Evolutionary conservation across 2,329 filamentous ascomycete species (phyloP), one percentile per base, ranked within the genome.

Genomic region (Macrophomina phaseolina): DNA sequence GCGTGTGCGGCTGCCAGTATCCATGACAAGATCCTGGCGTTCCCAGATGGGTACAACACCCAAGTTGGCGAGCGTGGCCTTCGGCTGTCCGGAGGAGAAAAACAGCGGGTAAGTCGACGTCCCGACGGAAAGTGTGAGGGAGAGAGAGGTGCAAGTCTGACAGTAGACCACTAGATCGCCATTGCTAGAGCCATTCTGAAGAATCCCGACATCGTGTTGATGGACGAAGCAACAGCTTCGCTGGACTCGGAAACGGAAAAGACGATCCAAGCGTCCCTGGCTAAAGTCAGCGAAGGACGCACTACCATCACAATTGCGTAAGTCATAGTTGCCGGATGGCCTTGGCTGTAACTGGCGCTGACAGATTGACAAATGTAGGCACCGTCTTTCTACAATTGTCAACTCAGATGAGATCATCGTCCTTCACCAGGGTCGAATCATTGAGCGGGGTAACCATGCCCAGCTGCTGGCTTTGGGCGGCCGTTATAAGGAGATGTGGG

Each of bases 171-270:
- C 18, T 23, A 56, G 52, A 80, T 90, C 63, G 86, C 86, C 6
- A 79, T 90, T 5, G 87, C 87, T 1, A 80, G 87, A 23, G 77
- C 78, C 3, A 76, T 90, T 11, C 82, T 89, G 38, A 80, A 83
- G 2, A 81, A 88, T 56, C 87, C 87, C 2, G 80, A 80, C 56
- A 84, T 90, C 11, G 77, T 89, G 3, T 80, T 90, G 11, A 78
- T 89, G 2, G 88, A 90, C 52, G 87, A 90, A 72, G 87, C 87
- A 2, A 90, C 87, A 1, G 83, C 86, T 0, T 82, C 87, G 1
- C 79, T 90, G 0, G 87, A 90, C 72, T 87, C 86, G 14, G 81
- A 81, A 2, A 87, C 83, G 55, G 87, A 89, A 71, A 80, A 79
- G 52, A 80, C 82, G 4, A 87, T 89, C 51, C 84, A 87, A 70